Conservation (phyloP, 2,329 filamentous ascomycete species). For the Orbilia quercus region DNA sequence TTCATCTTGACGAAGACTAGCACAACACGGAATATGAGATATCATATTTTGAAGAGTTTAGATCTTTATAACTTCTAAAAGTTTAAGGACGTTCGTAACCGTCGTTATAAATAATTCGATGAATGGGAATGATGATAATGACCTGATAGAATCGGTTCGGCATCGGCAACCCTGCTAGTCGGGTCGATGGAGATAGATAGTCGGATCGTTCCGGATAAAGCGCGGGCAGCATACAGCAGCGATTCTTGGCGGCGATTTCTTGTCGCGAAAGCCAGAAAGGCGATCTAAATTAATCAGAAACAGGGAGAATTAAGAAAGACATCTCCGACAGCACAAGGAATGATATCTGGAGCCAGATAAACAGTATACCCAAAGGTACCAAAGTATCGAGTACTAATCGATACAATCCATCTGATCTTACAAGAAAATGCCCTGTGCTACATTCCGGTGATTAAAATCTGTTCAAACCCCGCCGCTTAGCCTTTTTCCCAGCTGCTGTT, state of each 20-base stretch:
- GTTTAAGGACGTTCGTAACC: no score
- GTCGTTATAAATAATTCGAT: no score
- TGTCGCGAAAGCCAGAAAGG: slow-evolving; percentile 1
- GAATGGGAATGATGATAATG: neutral
- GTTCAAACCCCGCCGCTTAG: slow-evolving; percentile 12
- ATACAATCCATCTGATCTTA: no score
- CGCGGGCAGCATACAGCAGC: neutral
- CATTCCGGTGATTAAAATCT: slow-evolving; percentile 38
- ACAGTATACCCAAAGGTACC: no score
- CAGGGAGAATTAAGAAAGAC: no score
- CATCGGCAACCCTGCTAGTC: slow-evolving; percentile 13
- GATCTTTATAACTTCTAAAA: no score
- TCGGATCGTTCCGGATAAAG: slow-evolving; percentile 50
- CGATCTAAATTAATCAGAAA: slow-evolving; percentile 1
- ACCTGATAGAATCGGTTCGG: neutral
- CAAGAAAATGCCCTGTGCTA: slow-evolving; percentile 21
- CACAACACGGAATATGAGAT: neutral
- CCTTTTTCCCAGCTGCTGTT: slow-evolving; percentile 7
- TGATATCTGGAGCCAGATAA: no score
- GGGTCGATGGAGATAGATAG: slow-evolving; percentile 11
- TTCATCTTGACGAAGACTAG: no score
- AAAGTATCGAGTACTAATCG: no score
- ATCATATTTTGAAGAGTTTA: no score
- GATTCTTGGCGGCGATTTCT: slow-evolving; percentile 21
- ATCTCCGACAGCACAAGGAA: no score